These are phyloP conservation scores for Cytospora piceicola DNA, from an alignment of 2,329 filamentous ascomycete genomes.

Conservation along the genomic window DNA sequence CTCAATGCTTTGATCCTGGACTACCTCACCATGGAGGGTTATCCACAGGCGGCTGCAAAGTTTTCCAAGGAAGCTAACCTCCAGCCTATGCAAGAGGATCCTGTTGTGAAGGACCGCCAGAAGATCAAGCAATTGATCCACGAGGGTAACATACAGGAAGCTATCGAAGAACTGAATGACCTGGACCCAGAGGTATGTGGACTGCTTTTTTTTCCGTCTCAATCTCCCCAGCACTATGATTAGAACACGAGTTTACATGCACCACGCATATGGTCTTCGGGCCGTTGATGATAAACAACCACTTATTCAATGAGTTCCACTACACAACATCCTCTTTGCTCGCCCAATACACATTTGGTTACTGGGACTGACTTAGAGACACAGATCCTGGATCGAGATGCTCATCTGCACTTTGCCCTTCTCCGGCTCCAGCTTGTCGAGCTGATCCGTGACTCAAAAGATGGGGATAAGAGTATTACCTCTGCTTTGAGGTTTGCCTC, in stretches of 20 bases:
- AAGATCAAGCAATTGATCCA: slow-evolving; percentile 86
- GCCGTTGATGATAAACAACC: slow-evolving; percentile 89
- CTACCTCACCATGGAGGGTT: slow-evolving; percentile 95
- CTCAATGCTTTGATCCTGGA: slow-evolving; percentile 96
- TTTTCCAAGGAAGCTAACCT: slow-evolving; percentile 95
- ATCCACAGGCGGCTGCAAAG: slow-evolving; percentile 87
- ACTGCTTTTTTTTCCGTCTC: slow-evolving; percentile 12
- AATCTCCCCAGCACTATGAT: slow-evolving; percentile 70
- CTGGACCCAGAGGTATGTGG: slow-evolving; percentile 79
- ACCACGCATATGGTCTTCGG: slow-evolving; percentile 96
- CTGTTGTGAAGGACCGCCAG: slow-evolving; percentile 76
- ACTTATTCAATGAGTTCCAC: slow-evolving; percentile 70
- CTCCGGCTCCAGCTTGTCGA: slow-evolving; percentile 92
- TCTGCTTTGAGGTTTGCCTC: slow-evolving; percentile 87
- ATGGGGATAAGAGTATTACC: slow-evolving; percentile 66
- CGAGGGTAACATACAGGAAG: slow-evolving; percentile 79
- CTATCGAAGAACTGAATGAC: slow-evolving; percentile 87
- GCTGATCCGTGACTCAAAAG: slow-evolving; percentile 78
- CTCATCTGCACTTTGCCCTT: slow-evolving; percentile 84
- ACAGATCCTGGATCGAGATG: slow-evolving; percentile 85
- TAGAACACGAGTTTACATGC: slow-evolving; percentile 94
- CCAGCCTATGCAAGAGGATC: slow-evolving; percentile 69
- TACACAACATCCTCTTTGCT: slow-evolving; percentile 33
- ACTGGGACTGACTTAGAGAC: slow-evolving; percentile 22
- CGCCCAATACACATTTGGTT: slow-evolving; percentile 39